Conservation (phyloP, 108 stramenopile genomes). For the Schizochytrium sp. region DNA sequence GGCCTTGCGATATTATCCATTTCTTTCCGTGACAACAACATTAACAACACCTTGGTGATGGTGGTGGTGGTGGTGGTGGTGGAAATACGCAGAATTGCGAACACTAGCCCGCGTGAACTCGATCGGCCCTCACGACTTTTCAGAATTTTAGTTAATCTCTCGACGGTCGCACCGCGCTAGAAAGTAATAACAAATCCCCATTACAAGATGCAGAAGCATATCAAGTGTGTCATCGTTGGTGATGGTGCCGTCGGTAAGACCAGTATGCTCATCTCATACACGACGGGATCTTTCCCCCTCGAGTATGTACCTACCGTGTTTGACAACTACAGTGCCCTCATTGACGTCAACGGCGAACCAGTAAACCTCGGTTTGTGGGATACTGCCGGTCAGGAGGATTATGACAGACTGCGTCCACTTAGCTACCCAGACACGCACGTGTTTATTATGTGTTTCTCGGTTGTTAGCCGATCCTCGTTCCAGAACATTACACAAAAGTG, state of each 20-base stretch:
- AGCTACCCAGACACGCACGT: slow-evolving; percentile 80
- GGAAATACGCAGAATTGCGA: no score
- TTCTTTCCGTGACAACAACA: no score
- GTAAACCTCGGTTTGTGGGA: slow-evolving; percentile 73
- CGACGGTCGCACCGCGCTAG: no score
- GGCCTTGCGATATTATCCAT: no score
- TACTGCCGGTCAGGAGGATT: slow-evolving; percentile 81
- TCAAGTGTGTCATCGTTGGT: slow-evolving; percentile 64
- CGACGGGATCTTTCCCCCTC: slow-evolving; percentile 79
- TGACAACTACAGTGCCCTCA: slow-evolving; percentile 80
- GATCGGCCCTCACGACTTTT: no score
- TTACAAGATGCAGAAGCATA: slow-evolving; percentile 51
- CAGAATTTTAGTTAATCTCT: no score
- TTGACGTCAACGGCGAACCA: slow-evolving; percentile 72
- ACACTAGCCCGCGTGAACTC: no score
- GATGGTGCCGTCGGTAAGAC: slow-evolving; percentile 80
- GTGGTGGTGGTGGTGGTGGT: no score
- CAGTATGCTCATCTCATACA: slow-evolving; percentile 80
- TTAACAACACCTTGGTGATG: no score
- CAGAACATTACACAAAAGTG: slow-evolving; percentile 79
- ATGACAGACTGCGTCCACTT: slow-evolving; percentile 80
- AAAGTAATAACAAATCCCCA: no score
- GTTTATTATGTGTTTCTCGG: slow-evolving; percentile 77
- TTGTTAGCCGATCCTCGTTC: slow-evolving; percentile 71
- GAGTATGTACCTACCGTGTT: slow-evolving; percentile 80